Base-by-base conservation (phyloP, 129 eudicot species). In the Ambrosia trifida region DNA sequence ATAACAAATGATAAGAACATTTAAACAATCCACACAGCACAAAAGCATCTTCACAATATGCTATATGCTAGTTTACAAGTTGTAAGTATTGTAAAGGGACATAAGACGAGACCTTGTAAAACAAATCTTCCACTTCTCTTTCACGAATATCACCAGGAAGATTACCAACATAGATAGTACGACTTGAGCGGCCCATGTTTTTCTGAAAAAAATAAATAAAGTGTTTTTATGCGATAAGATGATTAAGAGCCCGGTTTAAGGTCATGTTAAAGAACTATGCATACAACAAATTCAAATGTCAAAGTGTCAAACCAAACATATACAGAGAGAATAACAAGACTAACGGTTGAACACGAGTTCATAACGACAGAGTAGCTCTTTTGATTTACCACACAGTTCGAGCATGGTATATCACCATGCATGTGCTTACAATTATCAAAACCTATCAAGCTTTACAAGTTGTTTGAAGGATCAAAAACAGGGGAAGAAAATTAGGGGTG, bases 61-160 rank as follows among this genome's bases (percentile, higher is more conserved):
- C 14, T 12, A n/a, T n/a, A 12, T 46, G 53, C 14, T 12, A 30
- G 40, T 6, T 59, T 32, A 60, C 11, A 60, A 12, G 43, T 2
- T 3, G 2, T 12, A 31, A 28, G 40, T 30, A 28, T 58, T 0
- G 6, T 64, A 31, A 63, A 12, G 56, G 10, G 50, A 76, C 28
- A 45, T 40, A 2, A 46, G 47, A 47, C 14, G 5, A 40, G 40
- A 91, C 97, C 97, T 91, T 91, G 84, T 84, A 88, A 72, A 91
- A 91, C 28, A 91, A 46, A 82, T 91, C 97, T 75, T 91, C 96
- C 49, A 91, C 85, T 84, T 91, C 97, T 56, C 90, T 84, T 88
- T 91, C 97, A 18, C 97, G 97, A 75, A 88, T 82, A 76, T 91
- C 97, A 32, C 93, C 93, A 36, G 97, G 97, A 69, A 91, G 97